Percentiles rank a stretch among this genome's conserved stretches.
Evolutionary conservation across 2,329 filamentous ascomycete genomes (phyloP).

Genomic region (Aureobasidium vineae): DNA sequence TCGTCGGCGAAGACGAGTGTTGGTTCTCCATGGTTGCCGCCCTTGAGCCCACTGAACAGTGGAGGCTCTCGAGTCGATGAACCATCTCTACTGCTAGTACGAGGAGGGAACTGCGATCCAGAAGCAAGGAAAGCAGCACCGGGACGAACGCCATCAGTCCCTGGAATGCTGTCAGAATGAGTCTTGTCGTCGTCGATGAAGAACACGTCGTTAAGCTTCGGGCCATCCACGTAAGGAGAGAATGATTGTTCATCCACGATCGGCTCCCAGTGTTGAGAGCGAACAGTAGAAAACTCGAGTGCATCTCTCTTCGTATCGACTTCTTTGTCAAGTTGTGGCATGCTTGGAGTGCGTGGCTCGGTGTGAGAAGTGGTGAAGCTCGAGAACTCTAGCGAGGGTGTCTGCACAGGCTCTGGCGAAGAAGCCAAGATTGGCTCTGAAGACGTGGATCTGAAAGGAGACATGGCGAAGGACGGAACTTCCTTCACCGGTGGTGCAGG

Average conservation of each 20-base stretch:
- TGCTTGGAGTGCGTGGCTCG: constrained; percentile 21
- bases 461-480: background rate
- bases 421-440: background rate
- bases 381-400: constrained; percentile 27
- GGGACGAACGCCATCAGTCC: constrained; percentile 16
- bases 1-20: constrained; percentile 32
- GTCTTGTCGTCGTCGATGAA: background rate
- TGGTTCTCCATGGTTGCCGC: constrained; percentile 27
- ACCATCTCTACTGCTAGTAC: constrained; percentile 17
- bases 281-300: constrained; percentile 44
- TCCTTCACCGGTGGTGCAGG: background rate
- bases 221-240: constrained; percentile 1
- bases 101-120: constrained; percentile 10
- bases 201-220: background rate
- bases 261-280: constrained; percentile 43
- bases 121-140: constrained; percentile 19
- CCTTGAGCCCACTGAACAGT: constrained; percentile 29
- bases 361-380: constrained; percentile 26
- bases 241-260: constrained; percentile 13
- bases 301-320: background rate
- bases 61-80: constrained; percentile 23
- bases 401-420: constrained; percentile 8
- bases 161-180: constrained; percentile 7
- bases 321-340: constrained; percentile 8
- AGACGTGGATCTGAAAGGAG: constrained; percentile 10